phyloP scores from a whole-genome alignment of 495 filamentous ascomycete genomes.

The Trichocladium antarcticum region DNA sequence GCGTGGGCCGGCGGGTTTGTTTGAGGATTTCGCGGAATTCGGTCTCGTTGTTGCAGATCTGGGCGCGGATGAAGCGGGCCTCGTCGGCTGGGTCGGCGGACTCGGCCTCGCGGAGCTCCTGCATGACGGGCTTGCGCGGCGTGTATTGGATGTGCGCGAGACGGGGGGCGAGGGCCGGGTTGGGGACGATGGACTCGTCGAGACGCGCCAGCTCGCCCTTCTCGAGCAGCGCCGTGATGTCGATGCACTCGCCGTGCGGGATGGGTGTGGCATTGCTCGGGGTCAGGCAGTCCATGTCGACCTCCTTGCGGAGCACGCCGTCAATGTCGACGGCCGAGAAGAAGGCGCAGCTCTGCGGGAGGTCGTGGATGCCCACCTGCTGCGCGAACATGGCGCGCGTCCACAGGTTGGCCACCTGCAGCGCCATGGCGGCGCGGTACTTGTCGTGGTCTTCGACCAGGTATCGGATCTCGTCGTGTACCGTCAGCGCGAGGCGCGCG shows the following conservation, averaged over 20 bases:
- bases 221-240: slow-evolving; percentile 64
- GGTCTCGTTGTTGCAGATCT: slow-evolving; percentile 64
- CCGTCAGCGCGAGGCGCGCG: slow-evolving; percentile 81
- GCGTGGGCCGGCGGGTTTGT: slow-evolving; percentile 30
- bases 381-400: slow-evolving; percentile 93
- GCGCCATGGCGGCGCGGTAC: slow-evolving; percentile 78
- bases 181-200: slow-evolving; percentile 49
- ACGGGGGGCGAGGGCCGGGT: slow-evolving; percentile 32
- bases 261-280: slow-evolving; percentile 73
- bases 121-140: slow-evolving; percentile 70
- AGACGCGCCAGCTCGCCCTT: slow-evolving; percentile 51
- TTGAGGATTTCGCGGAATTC: slow-evolving; percentile 66
- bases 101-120: slow-evolving; percentile 39
- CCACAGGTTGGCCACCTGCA: slow-evolving; percentile 93
- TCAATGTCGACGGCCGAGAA: slow-evolving; percentile 96
- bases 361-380: slow-evolving; percentile 89
- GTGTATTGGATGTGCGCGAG: slow-evolving; percentile 54
- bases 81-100: slow-evolving; percentile 31
- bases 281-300: slow-evolving; percentile 93
- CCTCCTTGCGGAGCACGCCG: slow-evolving; percentile 86
- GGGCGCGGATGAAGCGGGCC: slow-evolving; percentile 62
- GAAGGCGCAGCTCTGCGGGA: slow-evolving; percentile 87
- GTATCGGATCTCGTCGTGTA: slow-evolving; percentile 96
- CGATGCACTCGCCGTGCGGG: slow-evolving; percentile 72
- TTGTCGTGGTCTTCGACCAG: slow-evolving; percentile 76